These are phyloP conservation scores for Wickerhamomyces bovis DNA, from an alignment of 805 yeast genomes.

Conservation along the genomic window DNA sequence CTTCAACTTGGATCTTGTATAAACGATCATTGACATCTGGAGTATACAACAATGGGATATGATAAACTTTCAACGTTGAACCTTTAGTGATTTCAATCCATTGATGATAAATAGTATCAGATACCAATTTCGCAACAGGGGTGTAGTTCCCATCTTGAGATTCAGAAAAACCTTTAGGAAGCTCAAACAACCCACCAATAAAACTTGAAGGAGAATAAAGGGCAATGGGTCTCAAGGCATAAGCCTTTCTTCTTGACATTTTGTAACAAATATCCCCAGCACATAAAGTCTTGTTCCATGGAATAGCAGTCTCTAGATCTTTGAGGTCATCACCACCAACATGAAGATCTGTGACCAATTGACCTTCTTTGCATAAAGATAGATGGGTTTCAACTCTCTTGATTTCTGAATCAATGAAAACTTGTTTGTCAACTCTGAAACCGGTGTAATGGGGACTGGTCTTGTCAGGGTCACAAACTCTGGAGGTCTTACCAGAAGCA, in stretches of 20 bases:
- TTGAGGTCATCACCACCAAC: not conserved
- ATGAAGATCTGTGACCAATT: conserved; percentile 2
- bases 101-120: conserved; percentile 9
- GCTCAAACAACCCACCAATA: conserved; percentile 45
- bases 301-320: conserved; percentile 3
- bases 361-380: conserved; percentile 11
- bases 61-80: conserved; percentile 5
- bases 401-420: not conserved
- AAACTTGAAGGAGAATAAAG: conserved; percentile 40
- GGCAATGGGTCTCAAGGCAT: conserved; percentile 33
- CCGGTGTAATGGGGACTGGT: conserved; percentile 8
- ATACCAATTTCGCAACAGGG: conserved; percentile 10
- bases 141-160: conserved; percentile 5
- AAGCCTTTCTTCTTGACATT: conserved; percentile 41
- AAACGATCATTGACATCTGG: conserved; percentile 7
- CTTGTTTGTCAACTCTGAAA: conserved; percentile 13
- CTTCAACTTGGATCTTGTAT: not conserved
- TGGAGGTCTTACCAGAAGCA: not conserved
- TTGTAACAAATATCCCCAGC: conserved; percentile 32
- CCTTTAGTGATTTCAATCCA: conserved; percentile 13
- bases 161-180: conserved; percentile 25
- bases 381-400: conserved; percentile 8
- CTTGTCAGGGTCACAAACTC: conserved; percentile 11
- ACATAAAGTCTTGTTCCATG: conserved; percentile 15
- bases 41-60: conserved; percentile 14